phyloP scores from a whole-genome alignment of 306 rosid genomes.

The Styphnolobium japonicum region DNA sequence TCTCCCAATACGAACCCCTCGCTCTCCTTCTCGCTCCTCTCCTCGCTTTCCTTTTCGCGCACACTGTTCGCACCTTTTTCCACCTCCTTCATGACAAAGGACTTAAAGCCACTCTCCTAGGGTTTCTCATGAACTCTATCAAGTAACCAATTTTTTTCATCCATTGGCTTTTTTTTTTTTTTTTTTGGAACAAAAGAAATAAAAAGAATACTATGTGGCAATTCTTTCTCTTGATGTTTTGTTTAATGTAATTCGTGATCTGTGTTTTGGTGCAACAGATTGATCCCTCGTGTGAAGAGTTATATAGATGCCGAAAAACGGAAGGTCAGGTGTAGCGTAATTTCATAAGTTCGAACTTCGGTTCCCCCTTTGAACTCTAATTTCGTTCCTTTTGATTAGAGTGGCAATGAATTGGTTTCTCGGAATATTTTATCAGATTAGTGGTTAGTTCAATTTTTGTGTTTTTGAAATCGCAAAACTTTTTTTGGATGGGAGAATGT shows the following conservation, averaged over 20 bases:
- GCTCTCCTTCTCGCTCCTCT: constrained; percentile 35
- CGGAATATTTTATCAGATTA: not conserved
- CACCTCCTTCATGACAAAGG: constrained; percentile 22
- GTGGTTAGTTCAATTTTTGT: constrained; percentile 1
- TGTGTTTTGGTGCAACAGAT: constrained; percentile 28
- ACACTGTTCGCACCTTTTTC: constrained; percentile 18
- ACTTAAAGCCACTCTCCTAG: constrained; percentile 39
- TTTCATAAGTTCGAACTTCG: not conserved
- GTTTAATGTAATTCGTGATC: constrained; percentile 8
- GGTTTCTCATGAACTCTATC: constrained; percentile 34
- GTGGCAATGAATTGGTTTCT: not conserved
- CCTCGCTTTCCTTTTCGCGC: constrained; percentile 30
- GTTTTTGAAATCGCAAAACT: not conserved
- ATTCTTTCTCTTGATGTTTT: not conserved
- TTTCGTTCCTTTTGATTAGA: not conserved
- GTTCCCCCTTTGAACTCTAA: not conserved
- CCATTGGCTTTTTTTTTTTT: not conserved
- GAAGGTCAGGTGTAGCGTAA: constrained; percentile 31
- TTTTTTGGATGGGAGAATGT: not conserved
- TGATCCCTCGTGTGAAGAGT: constrained; percentile 44
- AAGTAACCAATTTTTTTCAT: constrained; percentile 29
- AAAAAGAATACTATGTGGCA: not conserved
- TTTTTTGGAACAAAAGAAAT: not conserved
- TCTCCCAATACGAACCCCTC: constrained; percentile 42
- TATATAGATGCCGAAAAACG: constrained; percentile 41